phyloP scores from a whole-genome alignment of 768 basidiomycete species.

The Russula foetens region DNA sequence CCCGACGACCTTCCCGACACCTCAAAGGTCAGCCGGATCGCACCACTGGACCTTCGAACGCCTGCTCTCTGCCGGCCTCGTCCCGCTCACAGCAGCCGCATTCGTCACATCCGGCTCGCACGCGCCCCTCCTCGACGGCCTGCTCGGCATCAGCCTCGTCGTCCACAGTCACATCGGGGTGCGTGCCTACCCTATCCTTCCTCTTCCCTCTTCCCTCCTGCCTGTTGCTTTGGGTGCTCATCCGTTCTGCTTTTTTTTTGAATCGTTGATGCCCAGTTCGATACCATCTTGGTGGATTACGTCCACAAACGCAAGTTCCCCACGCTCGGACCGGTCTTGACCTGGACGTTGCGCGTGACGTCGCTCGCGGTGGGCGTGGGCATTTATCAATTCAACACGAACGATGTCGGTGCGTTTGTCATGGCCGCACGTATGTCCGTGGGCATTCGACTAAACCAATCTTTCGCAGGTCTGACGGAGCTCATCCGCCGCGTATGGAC shows the following conservation, averaged over 20 bases:
- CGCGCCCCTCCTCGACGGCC: slow-evolving; percentile 83
- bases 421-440: background rate
- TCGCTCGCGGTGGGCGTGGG: slow-evolving; percentile 83
- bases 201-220: background rate
- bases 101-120: slow-evolving; percentile 68
- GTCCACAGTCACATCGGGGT: slow-evolving; percentile 97
- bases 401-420: slow-evolving; percentile 77
- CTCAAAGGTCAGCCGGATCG: slow-evolving; percentile 77
- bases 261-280: slow-evolving; percentile 43
- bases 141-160: slow-evolving; percentile 80
- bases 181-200: slow-evolving; percentile 29
- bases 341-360: slow-evolving; percentile 70
- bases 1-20: slow-evolving; percentile 79
- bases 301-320: slow-evolving; percentile 92
- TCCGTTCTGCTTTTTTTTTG: background rate
- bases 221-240: background rate
- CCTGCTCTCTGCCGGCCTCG: slow-evolving; percentile 74
- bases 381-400: slow-evolving; percentile 97
- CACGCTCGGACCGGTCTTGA: slow-evolving; percentile 52
- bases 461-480: slow-evolving; percentile 67
- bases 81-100: slow-evolving; percentile 83
- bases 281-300: slow-evolving; percentile 77
- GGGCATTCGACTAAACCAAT: background rate
- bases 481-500: slow-evolving; percentile 76
- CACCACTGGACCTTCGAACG: slow-evolving; percentile 94